Percentiles rank a stretch among this genome's conserved stretches.
phyloP scores from a whole-genome alignment of 805 yeast genomes.

The Candida oleophila region DNA sequence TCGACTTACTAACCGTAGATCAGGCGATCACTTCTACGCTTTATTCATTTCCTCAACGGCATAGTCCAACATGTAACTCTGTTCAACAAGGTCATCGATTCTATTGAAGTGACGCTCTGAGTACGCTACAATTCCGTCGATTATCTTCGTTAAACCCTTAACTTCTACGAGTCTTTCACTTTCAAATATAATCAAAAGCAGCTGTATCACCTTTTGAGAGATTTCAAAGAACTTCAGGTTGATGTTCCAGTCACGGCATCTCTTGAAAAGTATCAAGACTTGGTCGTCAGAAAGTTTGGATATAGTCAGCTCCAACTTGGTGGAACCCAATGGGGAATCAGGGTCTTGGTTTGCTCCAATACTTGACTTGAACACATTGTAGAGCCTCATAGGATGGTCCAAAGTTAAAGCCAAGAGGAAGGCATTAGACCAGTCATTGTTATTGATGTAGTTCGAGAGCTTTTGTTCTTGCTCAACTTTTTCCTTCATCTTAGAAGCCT shows the following conservation, averaged over 20 bases:
- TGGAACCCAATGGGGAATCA: slow-evolving; percentile 53
- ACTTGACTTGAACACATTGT: slow-evolving; percentile 68
- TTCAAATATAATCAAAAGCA: slow-evolving; percentile 55
- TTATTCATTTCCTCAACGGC: slow-evolving; percentile 73
- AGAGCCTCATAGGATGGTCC: slow-evolving; percentile 87
- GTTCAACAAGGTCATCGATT: slow-evolving; percentile 77
- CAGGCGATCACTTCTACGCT: slow-evolving; percentile 3
- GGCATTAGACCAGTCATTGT: slow-evolving; percentile 85
- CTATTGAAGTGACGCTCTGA: slow-evolving; percentile 81
- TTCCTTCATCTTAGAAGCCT: slow-evolving; percentile 48
- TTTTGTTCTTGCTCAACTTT: slow-evolving; percentile 87
- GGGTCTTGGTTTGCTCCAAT: slow-evolving; percentile 50
- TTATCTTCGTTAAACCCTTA: slow-evolving; percentile 62
- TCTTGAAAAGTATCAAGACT: slow-evolving; percentile 58
- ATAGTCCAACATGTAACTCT: slow-evolving; percentile 82
- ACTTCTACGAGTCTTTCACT: slow-evolving; percentile 59
- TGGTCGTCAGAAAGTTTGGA: slow-evolving; percentile 57
- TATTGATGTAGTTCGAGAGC: slow-evolving; percentile 67
- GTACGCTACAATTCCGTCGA: slow-evolving; percentile 84
- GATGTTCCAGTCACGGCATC: slow-evolving; percentile 94
- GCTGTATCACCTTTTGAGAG: slow-evolving; percentile 74
- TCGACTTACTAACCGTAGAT: background rate
- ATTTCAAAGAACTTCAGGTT: slow-evolving; percentile 76
- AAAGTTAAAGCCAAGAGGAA: slow-evolving; percentile 80
- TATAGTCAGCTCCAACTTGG: slow-evolving; percentile 63